Evolutionary conservation across 257 asterid genomes (phyloP), one percentile per base, ranked within the genome.

Genomic region (Plantago ovata): DNA sequence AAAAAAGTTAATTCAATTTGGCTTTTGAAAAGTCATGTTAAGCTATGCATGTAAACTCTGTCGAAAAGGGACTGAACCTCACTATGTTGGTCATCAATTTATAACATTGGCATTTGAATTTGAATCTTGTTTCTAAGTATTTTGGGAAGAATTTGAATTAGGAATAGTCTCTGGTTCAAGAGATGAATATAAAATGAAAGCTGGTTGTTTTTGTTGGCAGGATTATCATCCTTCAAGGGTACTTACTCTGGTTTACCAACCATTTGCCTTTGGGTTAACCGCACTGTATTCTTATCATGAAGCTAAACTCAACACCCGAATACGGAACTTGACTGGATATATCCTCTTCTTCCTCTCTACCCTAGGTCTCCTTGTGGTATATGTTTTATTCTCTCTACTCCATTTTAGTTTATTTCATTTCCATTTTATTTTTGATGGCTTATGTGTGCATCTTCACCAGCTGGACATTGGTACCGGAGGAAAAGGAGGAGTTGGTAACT

Each of bases 231-330:
- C 94, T 32, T 50, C 87, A 0, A 78, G 98, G 66, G 93, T 85
- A 14, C 88, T 87, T 56, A 81, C 96, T 48, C 81, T 87, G 2
- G 94, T 87, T 55, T 87, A 85, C 73, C 93, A 87, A 63, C 93
- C 94, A 4, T 85, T 85, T 77, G 90, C 94, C 9, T 64, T 87
- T 47, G 79, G 66, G 36, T 62, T 79, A n/a, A 81, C 84, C 66
- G 72, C 62, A 0, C 39, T 78, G 10, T 69, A 78, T n/a, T 68
- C 95, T 38, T 79, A 77, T 65, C 22, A 80, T 45, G 96, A 87
- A 78, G 85, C 89, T 7, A 80, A 53, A 46, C 15, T 91, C 7
- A 74, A 87, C 60, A 87, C 98, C n/a, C 78, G 98, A 69, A 72
- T 28, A 62, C 84, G 94, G 7, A 87, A 75, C 65, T 19, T 91